phyloP scores from a whole-genome alignment of 306 rosid genomes.

The Rubus idaeus region DNA sequence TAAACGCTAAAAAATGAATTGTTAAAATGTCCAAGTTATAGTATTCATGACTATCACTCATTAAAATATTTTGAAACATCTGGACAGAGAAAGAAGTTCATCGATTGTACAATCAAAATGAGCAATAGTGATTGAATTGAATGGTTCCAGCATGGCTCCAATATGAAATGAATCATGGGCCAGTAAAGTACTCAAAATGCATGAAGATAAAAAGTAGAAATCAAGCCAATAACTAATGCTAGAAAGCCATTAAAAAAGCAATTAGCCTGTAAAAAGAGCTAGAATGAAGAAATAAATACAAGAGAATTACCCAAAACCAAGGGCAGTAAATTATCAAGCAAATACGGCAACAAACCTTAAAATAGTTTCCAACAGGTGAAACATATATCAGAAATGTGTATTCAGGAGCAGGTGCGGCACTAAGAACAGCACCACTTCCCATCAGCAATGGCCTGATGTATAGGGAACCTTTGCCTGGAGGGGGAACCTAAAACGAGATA shows the following conservation, averaged over 20 bases:
- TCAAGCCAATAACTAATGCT: not conserved
- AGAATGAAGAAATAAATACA: constrained; percentile 9
- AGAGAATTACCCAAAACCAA: constrained; percentile 4
- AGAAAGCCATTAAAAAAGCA: not conserved
- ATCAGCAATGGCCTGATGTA: constrained; percentile 91
- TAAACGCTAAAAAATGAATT: too few relatives aligned
- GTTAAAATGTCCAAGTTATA: too few relatives aligned
- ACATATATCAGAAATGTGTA: constrained; percentile 89
- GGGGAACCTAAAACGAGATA: constrained; percentile 73
- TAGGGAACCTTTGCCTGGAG: constrained; percentile 88
- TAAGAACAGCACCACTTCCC: constrained; percentile 98
- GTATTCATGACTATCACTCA: too few relatives aligned
- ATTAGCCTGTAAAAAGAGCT: not conserved
- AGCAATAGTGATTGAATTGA: not conserved
- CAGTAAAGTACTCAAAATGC: not conserved
- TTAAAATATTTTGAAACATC: too few relatives aligned
- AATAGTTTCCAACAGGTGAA: constrained; percentile 98
- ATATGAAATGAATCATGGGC: not conserved
- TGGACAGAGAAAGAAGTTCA: too few relatives aligned
- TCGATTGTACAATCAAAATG: not conserved
- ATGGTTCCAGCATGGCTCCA: too few relatives aligned
- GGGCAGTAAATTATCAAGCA: constrained; percentile 6
- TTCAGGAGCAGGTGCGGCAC: constrained; percentile 96
- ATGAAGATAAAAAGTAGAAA: not conserved
- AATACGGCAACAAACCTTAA: constrained; percentile 55